Percentiles rank a stretch among this genome's conserved stretches.
phyloP scores from a whole-genome alignment of 2,329 filamentous ascomycete genomes.

The Elsinoe fawcettii region DNA sequence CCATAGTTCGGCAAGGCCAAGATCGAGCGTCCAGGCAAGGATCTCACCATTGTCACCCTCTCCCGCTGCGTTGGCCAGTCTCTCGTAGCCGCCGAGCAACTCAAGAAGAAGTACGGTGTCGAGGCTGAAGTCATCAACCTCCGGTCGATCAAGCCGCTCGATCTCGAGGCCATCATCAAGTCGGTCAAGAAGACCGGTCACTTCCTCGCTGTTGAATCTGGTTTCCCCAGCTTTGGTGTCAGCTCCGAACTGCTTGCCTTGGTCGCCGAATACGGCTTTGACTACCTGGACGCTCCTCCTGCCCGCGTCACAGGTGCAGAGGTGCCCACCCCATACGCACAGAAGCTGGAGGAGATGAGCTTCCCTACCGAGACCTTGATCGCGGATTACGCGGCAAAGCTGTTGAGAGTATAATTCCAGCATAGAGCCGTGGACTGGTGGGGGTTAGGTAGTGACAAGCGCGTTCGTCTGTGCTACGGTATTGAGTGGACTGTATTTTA shows the following conservation, averaged over 20 bases:
- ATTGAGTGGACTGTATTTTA: constrained; percentile 7
- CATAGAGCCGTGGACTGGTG: background rate
- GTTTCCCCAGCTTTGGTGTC: constrained; percentile 92
- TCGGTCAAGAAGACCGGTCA: constrained; percentile 98
- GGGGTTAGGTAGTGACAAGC: background rate
- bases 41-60: constrained; percentile 88
- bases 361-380: constrained; percentile 91
- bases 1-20: constrained; percentile 87
- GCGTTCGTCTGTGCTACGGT: background rate
- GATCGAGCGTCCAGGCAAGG: constrained; percentile 92
- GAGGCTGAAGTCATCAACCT: constrained; percentile 97
- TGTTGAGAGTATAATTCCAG: constrained; percentile 59
- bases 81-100: constrained; percentile 75
- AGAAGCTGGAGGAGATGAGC: constrained; percentile 85
- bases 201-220: constrained; percentile 86
- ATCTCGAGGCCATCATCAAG: constrained; percentile 89
- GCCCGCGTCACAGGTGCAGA: constrained; percentile 93
- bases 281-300: constrained; percentile 91
- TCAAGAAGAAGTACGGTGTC: constrained; percentile 94
- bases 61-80: constrained; percentile 94
- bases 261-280: constrained; percentile 95
- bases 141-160: constrained; percentile 92
- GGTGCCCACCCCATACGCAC: constrained; percentile 91
- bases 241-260: constrained; percentile 86
- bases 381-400: constrained; percentile 78